A percentile compares a stretch with the other conserved stretches of the same genome.
Evolutionary conservation across 2,329 filamentous ascomycete species (phyloP).

Genomic region (Colletotrichum sp.): DNA sequence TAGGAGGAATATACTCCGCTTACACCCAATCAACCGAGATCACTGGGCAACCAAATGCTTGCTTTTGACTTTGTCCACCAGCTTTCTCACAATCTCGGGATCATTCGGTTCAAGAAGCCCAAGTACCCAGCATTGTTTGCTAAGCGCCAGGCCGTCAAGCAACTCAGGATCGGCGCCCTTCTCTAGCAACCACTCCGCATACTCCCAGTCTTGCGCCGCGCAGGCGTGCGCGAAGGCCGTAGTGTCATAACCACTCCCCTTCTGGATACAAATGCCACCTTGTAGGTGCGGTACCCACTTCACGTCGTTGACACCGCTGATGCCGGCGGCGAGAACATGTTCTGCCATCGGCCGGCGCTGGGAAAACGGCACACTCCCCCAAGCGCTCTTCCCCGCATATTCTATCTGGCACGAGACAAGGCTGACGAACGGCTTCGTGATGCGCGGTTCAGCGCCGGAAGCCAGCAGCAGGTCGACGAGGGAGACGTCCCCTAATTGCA

Average conservation of each 20-base stretch:
- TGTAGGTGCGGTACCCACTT: neutral
- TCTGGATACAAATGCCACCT: rapidly evolving
- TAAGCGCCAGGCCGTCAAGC: neutral
- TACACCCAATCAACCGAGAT: neutral
- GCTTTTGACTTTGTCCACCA: neutral
- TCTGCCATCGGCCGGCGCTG: neutral
- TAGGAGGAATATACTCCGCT: neutral
- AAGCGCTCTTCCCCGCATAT: too few species aligned
- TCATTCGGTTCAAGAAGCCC: neutral
- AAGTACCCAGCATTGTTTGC: rapidly evolving
- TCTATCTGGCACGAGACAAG: neutral
- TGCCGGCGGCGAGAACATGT: neutral
- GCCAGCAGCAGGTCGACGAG: neutral
- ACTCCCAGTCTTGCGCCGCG: neutral
- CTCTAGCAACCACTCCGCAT: neutral
- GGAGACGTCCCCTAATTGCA: rapidly evolving
- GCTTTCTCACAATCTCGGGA: neutral
- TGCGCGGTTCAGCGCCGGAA: neutral
- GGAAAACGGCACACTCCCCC: rapidly evolving
- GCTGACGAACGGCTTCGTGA: neutral
- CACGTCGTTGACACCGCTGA: neutral
- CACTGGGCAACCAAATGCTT: neutral
- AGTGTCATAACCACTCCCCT: neutral
- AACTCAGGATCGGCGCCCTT: neutral
- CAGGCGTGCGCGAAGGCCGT: neutral